Evolutionary conservation across 805 yeast species (phyloP), one percentile per base, ranked within the genome.

Genomic region (Pichia paraexigua): DNA sequence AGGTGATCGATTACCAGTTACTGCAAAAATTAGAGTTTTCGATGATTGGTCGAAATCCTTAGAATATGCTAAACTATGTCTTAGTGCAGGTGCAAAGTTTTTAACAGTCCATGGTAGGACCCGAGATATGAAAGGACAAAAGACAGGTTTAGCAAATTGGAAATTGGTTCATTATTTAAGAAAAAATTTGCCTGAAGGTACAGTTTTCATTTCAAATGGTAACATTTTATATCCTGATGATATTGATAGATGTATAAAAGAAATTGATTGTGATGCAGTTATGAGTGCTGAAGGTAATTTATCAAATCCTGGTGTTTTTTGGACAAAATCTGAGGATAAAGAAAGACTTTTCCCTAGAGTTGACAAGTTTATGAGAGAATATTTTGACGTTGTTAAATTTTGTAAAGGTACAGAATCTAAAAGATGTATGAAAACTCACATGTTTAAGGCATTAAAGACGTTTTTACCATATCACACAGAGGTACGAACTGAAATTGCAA

Each of bases 261-360:
- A 71, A 10, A 80, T 88, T 5, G 71, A 70, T 0, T 86, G 94
- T 56, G 97, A 94, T 68, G 96, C 90, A 0, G 94, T 94, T 18
- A 94, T 94, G 99, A 83, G 95, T 42, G 99, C 99, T 1, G 99
- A 94, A 67, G 97, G 97, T 1, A 90, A 90, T 62, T 71, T 94
- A 37, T 87, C 83, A 69, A 94, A 94, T 61, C 99, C 99, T 0
- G 97, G 95, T 8, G 81, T 91, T 1, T 92, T 94, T 65, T 78
- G 82, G 83, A 70, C 77, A 2, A 65, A 69, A 45, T 60, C 68
- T 2, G 69, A 73, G 10, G 79, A 83, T 49, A 66, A 59, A 25
- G 89, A 87, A n/a, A 80, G 71, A 57, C 85, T 80, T 52, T 90
- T 81, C 61, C 96, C 97, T 15, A 75, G 98, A 53, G 91, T 92